phyloP scores from a whole-genome alignment of 805 yeast genomes.

The Candida easanensis region DNA sequence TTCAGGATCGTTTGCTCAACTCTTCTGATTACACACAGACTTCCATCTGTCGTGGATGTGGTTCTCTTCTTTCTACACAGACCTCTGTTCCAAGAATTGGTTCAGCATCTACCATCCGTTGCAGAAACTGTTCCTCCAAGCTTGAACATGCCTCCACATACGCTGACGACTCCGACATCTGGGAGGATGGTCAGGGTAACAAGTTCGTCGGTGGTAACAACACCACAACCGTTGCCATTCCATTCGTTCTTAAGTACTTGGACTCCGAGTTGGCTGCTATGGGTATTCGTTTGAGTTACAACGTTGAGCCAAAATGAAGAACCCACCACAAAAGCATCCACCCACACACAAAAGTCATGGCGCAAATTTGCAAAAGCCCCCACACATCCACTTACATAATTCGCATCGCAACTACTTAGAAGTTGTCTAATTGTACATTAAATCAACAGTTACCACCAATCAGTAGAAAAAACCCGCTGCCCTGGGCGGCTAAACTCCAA shows the following conservation, averaged over 20 bases:
- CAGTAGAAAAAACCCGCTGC: too few relatives aligned
- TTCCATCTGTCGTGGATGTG: slow-evolving; percentile 87
- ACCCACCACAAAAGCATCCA: too few relatives aligned
- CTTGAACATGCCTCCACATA: slow-evolving; percentile 54
- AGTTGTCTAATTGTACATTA: too few relatives aligned
- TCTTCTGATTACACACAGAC: slow-evolving; percentile 96
- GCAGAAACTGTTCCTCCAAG: slow-evolving; percentile 86
- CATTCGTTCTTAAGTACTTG: slow-evolving; percentile 90
- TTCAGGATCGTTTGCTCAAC: slow-evolving; percentile 92
- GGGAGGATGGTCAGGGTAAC: slow-evolving; percentile 98
- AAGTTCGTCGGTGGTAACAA: slow-evolving; percentile 88
- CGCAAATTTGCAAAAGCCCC: too few relatives aligned
- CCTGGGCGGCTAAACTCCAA: too few relatives aligned
- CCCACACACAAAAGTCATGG: background rate
- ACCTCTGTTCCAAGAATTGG: slow-evolving; percentile 91
- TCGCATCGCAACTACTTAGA: too few relatives aligned
- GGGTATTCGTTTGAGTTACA: slow-evolving; percentile 93
- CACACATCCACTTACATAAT: too few relatives aligned
- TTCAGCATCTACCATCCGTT: slow-evolving; percentile 68
- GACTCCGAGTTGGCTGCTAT: slow-evolving; percentile 95
- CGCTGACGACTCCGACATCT: slow-evolving; percentile 68
- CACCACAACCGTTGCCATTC: slow-evolving; percentile 94
- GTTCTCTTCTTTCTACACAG: slow-evolving; percentile 87
- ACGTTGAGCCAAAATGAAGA: slow-evolving; percentile 60
- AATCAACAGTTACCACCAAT: too few relatives aligned